Percentiles rank a stretch among this genome's conserved stretches.
Evolutionary conservation across 371 early-diverging fungal genomes (phyloP).

Genomic region (Haplosporangium sp.): DNA sequence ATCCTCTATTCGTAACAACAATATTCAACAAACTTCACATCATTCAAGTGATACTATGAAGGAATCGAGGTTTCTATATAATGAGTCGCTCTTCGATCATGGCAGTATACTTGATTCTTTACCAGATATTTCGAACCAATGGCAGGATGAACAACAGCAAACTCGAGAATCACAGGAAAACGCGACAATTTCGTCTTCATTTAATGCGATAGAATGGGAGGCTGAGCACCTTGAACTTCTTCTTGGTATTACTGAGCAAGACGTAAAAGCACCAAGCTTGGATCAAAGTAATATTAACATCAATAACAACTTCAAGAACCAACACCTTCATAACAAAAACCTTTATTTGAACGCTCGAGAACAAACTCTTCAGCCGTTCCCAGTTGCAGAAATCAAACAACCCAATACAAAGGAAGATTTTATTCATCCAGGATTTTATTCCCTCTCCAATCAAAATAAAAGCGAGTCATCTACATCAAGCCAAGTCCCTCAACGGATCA

Average conservation of each 20-base stretch:
- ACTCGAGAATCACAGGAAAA: background rate
- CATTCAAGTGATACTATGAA: background rate
- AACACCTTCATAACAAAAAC: background rate
- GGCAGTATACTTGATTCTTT: background rate
- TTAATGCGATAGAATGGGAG: constrained; percentile 10
- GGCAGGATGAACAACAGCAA: background rate
- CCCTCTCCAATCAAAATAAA: constrained; percentile 11
- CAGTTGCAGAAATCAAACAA: constrained; percentile 20
- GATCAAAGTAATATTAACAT: background rate
- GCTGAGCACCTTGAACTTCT: constrained; percentile 19
- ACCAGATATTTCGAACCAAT: background rate
- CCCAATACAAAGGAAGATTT: constrained; percentile 27
- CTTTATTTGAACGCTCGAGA: background rate
- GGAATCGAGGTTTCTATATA: background rate
- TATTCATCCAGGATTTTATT: constrained; percentile 47
- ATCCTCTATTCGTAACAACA: background rate
- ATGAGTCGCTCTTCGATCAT: background rate
- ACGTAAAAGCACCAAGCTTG: constrained; percentile 12
- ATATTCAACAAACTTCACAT: background rate
- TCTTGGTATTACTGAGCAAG: constrained; percentile 19
- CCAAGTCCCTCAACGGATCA: background rate
- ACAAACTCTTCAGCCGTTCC: background rate
- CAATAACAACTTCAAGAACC: background rate
- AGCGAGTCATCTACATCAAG: background rate
- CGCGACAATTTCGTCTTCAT: background rate